Evolutionary conservation across 148 eudicot genomes (phyloP).

Genomic region (Cornus controversa): DNA sequence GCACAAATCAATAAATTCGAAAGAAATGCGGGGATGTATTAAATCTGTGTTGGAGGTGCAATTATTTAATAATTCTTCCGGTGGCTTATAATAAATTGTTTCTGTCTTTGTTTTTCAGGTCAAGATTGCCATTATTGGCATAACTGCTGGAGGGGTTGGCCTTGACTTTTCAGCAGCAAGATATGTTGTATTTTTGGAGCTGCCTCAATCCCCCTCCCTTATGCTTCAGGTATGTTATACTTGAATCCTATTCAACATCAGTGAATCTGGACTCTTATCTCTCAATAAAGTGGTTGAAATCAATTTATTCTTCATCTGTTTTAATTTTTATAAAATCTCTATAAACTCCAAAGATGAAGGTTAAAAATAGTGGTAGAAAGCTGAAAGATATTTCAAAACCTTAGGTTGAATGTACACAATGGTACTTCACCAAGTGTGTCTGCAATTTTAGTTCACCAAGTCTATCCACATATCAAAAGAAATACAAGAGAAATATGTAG

Average conservation of each 20-base stretch:
- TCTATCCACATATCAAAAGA: too few relatives aligned
- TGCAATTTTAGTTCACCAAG: too few relatives aligned
- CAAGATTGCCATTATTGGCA: constrained; percentile 91
- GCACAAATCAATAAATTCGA: background rate
- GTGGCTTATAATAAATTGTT: background rate
- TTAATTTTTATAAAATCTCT: too few relatives aligned
- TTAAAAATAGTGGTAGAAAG: too few relatives aligned
- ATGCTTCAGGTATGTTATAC: constrained; percentile 57
- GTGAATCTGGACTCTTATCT: too few relatives aligned
- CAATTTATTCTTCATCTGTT: too few relatives aligned
- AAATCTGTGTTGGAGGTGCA: background rate
- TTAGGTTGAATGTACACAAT: too few relatives aligned
- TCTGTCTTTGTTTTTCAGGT: constrained; percentile 42
- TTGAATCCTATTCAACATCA: background rate
- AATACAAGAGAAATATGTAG: too few relatives aligned
- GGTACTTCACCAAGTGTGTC: too few relatives aligned
- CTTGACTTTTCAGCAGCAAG: constrained; percentile 81
- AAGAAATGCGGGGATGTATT: background rate
- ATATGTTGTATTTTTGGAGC: constrained; percentile 87
- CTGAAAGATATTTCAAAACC: too few relatives aligned
- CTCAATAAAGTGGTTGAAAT: too few relatives aligned
- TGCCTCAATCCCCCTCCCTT: constrained; percentile 66
- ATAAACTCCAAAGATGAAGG: too few relatives aligned
- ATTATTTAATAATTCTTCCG: background rate
- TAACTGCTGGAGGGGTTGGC: constrained; percentile 79